Evolutionary conservation across 2,329 filamentous ascomycete species (phyloP).

Genomic region (Scorias spongiosa): DNA sequence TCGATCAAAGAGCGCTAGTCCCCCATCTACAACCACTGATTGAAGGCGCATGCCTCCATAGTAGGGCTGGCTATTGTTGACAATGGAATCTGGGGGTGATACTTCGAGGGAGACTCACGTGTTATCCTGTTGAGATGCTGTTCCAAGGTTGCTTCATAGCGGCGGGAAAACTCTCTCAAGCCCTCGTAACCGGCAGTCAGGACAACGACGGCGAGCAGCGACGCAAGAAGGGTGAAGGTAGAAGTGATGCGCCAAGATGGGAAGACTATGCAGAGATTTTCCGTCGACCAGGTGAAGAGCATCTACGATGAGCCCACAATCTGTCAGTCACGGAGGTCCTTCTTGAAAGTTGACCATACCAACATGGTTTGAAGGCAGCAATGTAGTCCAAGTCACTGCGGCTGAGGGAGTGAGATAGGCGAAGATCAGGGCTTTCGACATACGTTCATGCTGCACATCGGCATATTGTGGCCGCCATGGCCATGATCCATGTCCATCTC

Average conservation of each 20-base stretch:
- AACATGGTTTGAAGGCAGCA: conserved; percentile 43
- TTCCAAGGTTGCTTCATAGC: conserved; percentile 50
- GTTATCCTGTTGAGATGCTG: conserved; percentile 31
- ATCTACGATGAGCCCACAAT: conserved; percentile 42
- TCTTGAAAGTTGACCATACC: neutral
- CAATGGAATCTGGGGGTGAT: neutral
- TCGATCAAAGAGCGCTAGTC: too few relatives aligned
- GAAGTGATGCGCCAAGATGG: conserved; percentile 73
- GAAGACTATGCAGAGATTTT: conserved; percentile 93
- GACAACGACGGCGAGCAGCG: conserved; percentile 65
- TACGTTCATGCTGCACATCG: conserved; percentile 84
- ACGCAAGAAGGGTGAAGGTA: conserved; percentile 59
- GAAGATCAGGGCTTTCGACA: conserved; percentile 18
- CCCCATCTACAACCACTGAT: too few relatives aligned
- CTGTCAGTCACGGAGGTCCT: neutral
- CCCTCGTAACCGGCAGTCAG: conserved; percentile 89
- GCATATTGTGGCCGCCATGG: conserved; percentile 19
- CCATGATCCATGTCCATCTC: conserved; percentile 35
- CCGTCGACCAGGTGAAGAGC: conserved; percentile 94
- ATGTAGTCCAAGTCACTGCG: neutral
- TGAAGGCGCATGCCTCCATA: too few relatives aligned
- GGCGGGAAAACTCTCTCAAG: conserved; percentile 58
- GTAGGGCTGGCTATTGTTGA: neutral
- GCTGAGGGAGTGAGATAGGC: too few relatives aligned
- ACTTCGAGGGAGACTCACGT: conserved; percentile 18